Evolutionary conservation across 805 yeast species (phyloP).

Genomic region (Ogataea trehalophila): DNA sequence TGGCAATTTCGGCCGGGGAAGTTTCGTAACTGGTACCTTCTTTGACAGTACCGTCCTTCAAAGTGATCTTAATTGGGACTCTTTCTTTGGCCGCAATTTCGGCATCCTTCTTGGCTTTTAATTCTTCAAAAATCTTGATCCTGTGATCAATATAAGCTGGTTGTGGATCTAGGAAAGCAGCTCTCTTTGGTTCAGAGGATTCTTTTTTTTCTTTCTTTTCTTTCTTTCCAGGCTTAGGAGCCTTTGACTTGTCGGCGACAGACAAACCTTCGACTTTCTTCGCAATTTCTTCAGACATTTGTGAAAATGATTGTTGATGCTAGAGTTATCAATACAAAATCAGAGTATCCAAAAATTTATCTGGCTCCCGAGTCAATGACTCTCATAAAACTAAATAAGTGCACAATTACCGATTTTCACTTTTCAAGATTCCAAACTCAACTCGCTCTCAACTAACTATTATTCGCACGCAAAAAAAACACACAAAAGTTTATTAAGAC

Average conservation of each 20-base stretch:
- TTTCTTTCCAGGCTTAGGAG: slow-evolving; percentile 12
- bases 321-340: no score
- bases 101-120: slow-evolving; percentile 74
- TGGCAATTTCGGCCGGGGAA: slow-evolving; percentile 81
- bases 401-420: no score
- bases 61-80: slow-evolving; percentile 63
- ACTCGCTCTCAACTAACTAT: no score
- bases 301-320: no score
- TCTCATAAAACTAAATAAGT: no score
- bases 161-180: slow-evolving; percentile 58
- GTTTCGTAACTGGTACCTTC: slow-evolving; percentile 87
- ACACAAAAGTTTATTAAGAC: no score
- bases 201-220: slow-evolving; percentile 33
- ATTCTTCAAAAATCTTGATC: slow-evolving; percentile 69
- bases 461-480: no score
- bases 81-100: slow-evolving; percentile 57
- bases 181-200: slow-evolving; percentile 36
- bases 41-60: slow-evolving; percentile 80
- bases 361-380: no score
- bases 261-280: slow-evolving; percentile 39
- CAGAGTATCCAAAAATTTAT: no score
- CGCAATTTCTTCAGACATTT: slow-evolving; percentile 39
- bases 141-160: slow-evolving; percentile 84
- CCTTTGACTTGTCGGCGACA: slow-evolving; percentile 12
- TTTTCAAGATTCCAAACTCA: no score